Evolutionary conservation across 208 protist species (phyloP), one percentile per base, ranked within the genome.

Genomic region (Blechomonas ayalai): DNA sequence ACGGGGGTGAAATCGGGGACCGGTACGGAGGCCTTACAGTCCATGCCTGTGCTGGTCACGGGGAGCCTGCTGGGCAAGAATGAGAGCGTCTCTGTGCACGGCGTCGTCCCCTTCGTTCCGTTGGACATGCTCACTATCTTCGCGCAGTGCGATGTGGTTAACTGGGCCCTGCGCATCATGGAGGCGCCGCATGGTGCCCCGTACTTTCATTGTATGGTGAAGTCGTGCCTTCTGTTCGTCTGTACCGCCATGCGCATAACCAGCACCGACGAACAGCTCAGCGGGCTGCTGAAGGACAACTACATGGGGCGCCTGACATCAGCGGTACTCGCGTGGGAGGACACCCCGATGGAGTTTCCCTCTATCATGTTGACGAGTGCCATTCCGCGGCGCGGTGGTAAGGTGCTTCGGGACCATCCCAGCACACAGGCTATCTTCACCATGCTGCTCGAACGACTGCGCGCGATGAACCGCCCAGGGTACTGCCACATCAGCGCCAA

Each of bases 401-500:
- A 74, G 29, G 35, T 64, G 47, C 67, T 94, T 39, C 75, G 80
- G 2, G 33, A 23, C 19, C 78, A 94, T 47, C 31, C 41, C 20
- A 79, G 68, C 35, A 88, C 86, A 18, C 75, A 87, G 41, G 47
- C 39, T 13, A 59, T 91, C 26, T 57, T 94, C 10, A 63, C 66
- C n/a, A 63, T 78, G 20, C 47, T 94, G 28, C 60, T 91, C 6
- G 66, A 87, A 47, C 56, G 73, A 26, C 47, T 90, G 47, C 39
- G 48, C 33, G 48, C 50, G 38, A 25, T 47, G 41, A 34, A 15
- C 22, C 23, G 12, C 23, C 6, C 41, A 10, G n/a, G 18, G 13
- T 12, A 47, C 23, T 25, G 16, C 31, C 24, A 48, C 13, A 42
- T 9, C 29, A 45, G 26, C 13, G 34, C 52, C 20, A 34, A 57